Conservation (phyloP, 495 filamentous ascomycete species). For the Glarea lozoyensis region DNA sequence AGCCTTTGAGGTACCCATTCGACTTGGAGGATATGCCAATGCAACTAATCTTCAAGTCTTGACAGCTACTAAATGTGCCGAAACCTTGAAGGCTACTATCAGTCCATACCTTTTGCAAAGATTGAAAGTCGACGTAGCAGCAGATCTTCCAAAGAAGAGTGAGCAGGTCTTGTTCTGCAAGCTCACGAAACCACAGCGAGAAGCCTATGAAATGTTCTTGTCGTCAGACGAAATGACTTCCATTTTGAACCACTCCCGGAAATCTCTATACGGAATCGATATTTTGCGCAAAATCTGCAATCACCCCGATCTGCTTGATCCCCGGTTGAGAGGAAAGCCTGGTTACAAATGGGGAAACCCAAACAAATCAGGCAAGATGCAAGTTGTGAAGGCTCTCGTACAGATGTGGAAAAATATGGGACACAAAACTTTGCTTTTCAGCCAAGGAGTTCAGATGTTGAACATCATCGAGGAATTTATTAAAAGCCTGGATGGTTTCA, state of each 20-base stretch:
- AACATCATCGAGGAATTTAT: slow-evolving; percentile 84
- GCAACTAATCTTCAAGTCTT: slow-evolving; percentile 87
- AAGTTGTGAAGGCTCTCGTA: slow-evolving; percentile 75
- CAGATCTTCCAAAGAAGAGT: slow-evolving; percentile 87
- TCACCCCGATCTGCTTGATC: slow-evolving; percentile 79
- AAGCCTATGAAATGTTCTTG: slow-evolving; percentile 74
- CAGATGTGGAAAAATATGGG: slow-evolving; percentile 78
- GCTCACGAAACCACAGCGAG: slow-evolving; percentile 65
- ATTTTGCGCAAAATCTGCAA: slow-evolving; percentile 95
- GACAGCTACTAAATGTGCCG: slow-evolving; percentile 82
- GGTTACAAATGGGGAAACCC: slow-evolving; percentile 65
- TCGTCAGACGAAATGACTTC: slow-evolving; percentile 69
- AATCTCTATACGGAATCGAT: slow-evolving; percentile 81
- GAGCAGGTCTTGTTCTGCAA: slow-evolving; percentile 95
- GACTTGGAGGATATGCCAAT: slow-evolving; percentile 84
- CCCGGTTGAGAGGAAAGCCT: slow-evolving; percentile 44
- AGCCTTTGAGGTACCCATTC: slow-evolving; percentile 88
- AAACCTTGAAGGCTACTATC: slow-evolving; percentile 83
- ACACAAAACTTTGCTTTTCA: slow-evolving; percentile 87
- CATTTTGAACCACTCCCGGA: slow-evolving; percentile 63
- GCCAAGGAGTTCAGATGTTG: slow-evolving; percentile 86
- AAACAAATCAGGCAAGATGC: slow-evolving; percentile 86
- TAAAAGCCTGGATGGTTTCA: slow-evolving; percentile 52
- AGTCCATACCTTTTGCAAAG: slow-evolving; percentile 89
- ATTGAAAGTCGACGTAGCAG: slow-evolving; percentile 85